These are phyloP conservation scores for Geotrichum australiense DNA, from an alignment of 1,139 yeast species.

Conservation along the genomic window DNA sequence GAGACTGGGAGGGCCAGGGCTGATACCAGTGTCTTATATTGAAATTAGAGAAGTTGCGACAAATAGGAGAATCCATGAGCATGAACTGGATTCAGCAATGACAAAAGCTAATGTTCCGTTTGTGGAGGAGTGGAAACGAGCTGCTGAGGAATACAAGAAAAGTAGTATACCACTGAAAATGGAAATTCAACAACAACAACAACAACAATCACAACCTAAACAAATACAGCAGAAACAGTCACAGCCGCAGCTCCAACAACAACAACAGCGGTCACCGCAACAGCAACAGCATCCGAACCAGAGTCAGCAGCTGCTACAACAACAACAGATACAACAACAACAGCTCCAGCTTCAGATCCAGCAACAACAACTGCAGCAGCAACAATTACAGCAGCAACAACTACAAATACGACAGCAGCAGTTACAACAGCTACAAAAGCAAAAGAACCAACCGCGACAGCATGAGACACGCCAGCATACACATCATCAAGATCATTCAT, in stretches of 20 bases:
- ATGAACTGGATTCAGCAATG: slow-evolving; percentile 48
- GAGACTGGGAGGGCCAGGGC: slow-evolving; percentile 95
- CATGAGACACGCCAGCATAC: neutral
- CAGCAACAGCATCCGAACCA: slow-evolving; percentile 8
- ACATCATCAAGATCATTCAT: slow-evolving; percentile 13
- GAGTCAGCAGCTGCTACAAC: slow-evolving; percentile 2
- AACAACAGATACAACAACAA: neutral
- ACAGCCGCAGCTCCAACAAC: neutral
- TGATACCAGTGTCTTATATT: slow-evolving; percentile 87
- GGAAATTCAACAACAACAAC: slow-evolving; percentile 1
- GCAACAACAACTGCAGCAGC: slow-evolving; percentile 6
- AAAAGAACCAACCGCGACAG: too few species aligned
- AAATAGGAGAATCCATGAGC: slow-evolving; percentile 40
- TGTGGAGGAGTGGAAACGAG: slow-evolving; percentile 91
- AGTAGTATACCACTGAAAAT: slow-evolving; percentile 63
- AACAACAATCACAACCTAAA: neutral
- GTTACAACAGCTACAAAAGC: too few species aligned
- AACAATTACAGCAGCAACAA: neutral
- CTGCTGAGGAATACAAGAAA: slow-evolving; percentile 89
- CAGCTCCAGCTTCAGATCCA: neutral
- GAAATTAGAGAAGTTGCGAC: slow-evolving; percentile 73
- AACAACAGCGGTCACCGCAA: too few species aligned
- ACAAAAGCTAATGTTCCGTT: slow-evolving; percentile 68
- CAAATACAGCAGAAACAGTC: neutral
- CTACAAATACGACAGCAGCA: neutral